Base-by-base conservation (phyloP, 495 filamentous ascomycete species). In the Hypomontagnella monticulosa region DNA sequence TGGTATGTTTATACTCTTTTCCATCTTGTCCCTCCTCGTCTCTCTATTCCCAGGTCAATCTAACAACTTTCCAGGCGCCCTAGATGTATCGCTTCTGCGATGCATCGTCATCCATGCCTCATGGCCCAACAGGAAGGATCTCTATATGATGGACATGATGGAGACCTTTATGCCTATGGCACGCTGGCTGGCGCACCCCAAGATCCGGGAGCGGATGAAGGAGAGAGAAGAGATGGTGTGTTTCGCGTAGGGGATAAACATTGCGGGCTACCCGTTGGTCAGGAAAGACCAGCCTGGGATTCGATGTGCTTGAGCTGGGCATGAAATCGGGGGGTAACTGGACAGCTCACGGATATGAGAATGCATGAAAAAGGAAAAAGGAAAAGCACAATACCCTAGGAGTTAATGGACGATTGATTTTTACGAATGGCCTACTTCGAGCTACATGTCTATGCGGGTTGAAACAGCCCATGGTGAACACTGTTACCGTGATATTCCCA, bases 121-220 rank as follows among this genome's bases (percentile, higher is more conserved):
- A 1, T 87, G 94, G 68, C 88, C 97, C 63, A 93, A 98, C 73
- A 85, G 90, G 72, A 99, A 99, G 81, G 93, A 96, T 78, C 83
- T 93, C 43, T 90, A 91, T 4, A 87, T 98, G 51, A 86, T 96
- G 68, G 96, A 98, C 62, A 96, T 97, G 90, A 89, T 88, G 67
- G 95, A 99, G 53, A 92, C 89, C 2, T 88, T 90, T 75, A 75
- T 90, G 54, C 91, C 93, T 1, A 81, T 97, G 19, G 79, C 91
- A 33, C 80, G 84, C 61, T 81, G 93, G 59, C 81, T 97, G 2
- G 84, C 86, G 34, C 82, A 84, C 37, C 71, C 79, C 9, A 88
- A 91, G 63, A 79, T 96, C 58, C 90, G 89, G 70, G 83, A 86
- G 48, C 85, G 86, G 38, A 27, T 27, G 23, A 6, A 27, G 6